Percentiles rank a stretch among this genome's conserved stretches.
phyloP scores from a whole-genome alignment of 2,329 filamentous ascomycete species.

The Epichloe gansuensis region DNA sequence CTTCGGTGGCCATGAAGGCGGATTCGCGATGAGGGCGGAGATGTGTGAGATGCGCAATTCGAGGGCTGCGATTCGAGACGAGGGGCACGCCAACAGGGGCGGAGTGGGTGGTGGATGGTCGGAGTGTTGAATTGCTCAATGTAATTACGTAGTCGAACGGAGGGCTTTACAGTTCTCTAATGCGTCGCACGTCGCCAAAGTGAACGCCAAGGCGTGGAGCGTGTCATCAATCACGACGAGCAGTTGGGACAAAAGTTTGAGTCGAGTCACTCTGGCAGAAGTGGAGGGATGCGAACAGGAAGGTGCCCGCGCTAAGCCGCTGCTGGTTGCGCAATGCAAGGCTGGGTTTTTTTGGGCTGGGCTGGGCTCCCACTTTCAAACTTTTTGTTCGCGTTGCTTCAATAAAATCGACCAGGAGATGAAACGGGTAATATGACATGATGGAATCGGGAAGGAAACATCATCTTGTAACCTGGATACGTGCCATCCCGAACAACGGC shows the following conservation, averaged over 20 bases:
- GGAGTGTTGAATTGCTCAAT: neutral
- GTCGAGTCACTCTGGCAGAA: conserved; percentile 25
- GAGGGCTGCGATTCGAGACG: neutral
- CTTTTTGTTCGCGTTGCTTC: too few species aligned
- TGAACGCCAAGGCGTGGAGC: neutral
- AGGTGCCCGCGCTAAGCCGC: conserved; percentile 21
- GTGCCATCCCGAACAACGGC: too few species aligned
- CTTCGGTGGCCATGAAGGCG: conserved; percentile 21
- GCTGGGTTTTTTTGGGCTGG: neutral
- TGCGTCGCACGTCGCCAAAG: neutral
- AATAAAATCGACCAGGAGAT: too few species aligned
- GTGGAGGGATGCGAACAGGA: conserved; percentile 7
- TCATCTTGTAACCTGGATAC: too few species aligned
- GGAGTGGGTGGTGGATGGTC: neutral
- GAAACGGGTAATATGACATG: too few species aligned
- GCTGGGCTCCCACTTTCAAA: too few species aligned
- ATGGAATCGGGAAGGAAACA: too few species aligned
- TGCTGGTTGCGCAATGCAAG: neutral
- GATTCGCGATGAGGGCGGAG: neutral
- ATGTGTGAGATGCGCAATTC: neutral
- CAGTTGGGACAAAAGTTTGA: conserved; percentile 15
- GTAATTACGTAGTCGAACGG: neutral
- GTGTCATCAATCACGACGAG: neutral
- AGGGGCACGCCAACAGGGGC: neutral
- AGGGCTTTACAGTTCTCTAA: neutral